Evolutionary conservation across 139 green algal genomes (phyloP).

Genomic region (Raphidocelis subcapitata): DNA sequence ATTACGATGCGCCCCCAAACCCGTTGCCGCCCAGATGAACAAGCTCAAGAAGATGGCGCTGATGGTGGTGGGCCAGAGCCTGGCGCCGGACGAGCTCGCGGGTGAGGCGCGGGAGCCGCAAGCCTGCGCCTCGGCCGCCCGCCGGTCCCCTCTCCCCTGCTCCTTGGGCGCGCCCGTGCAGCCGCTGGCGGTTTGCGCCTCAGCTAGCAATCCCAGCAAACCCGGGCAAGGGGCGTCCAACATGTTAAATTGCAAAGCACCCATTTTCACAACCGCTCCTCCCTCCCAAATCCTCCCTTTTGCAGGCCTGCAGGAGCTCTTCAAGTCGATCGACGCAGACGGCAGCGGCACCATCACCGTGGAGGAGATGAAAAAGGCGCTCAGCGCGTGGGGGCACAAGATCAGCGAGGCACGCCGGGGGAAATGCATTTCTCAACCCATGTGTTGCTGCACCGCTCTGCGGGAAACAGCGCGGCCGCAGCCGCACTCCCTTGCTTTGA

Average conservation of each 20-base stretch:
- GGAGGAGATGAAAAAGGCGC: conserved; percentile 67
- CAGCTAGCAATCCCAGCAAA: too few relatives aligned
- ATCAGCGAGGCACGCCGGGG: conserved; percentile 46
- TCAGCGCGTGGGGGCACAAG: conserved; percentile 68
- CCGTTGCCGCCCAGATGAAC: conserved; percentile 60
- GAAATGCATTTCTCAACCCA: background rate
- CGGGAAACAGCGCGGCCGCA: too few relatives aligned
- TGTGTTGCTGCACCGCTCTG: too few relatives aligned
- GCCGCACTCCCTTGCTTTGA: too few relatives aligned
- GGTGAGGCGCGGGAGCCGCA: conserved; percentile 22
- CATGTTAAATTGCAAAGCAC: too few relatives aligned
- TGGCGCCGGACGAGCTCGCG: conserved; percentile 62
- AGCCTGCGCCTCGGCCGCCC: too few relatives aligned
- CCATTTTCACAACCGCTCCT: too few relatives aligned
- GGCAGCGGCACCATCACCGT: conserved; percentile 77
- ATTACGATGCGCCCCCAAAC: too few relatives aligned
- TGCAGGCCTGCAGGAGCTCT: conserved; percentile 69
- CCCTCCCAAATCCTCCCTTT: conserved; percentile 11
- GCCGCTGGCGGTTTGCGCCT: too few relatives aligned
- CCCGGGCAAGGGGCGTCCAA: too few relatives aligned
- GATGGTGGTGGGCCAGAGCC: conserved; percentile 66
- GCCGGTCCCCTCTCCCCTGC: too few relatives aligned
- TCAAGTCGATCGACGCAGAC: conserved; percentile 80
- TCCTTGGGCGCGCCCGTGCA: too few relatives aligned
- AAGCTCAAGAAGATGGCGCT: conserved; percentile 83